Percentiles rank a stretch among this genome's conserved stretches.
Evolutionary conservation across 495 filamentous ascomycete species (phyloP).

Genomic region (Penicillium desertorum): DNA sequence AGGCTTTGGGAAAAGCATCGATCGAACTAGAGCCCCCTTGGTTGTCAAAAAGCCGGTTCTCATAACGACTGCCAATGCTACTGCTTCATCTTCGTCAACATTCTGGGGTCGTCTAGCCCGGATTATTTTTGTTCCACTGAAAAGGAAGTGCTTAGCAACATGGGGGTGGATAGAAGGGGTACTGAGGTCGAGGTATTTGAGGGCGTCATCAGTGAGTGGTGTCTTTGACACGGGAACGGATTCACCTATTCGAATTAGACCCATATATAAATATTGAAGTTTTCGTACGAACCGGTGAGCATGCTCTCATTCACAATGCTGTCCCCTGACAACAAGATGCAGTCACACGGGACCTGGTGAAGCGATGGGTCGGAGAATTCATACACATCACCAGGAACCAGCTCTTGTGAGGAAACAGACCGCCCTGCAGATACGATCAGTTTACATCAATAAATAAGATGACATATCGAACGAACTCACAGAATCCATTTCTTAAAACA

Average conservation of each 20-base stretch:
- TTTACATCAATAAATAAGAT: background rate
- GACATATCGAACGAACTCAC: constrained; percentile 50
- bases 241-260: constrained; percentile 61
- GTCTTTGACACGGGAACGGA: constrained; percentile 95
- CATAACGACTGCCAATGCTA: constrained; percentile 86
- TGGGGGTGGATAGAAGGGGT: constrained; percentile 76
- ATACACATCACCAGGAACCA: constrained; percentile 96
- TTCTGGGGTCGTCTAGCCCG: constrained; percentile 85
- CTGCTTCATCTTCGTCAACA: constrained; percentile 80
- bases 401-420: constrained; percentile 77
- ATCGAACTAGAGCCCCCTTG: constrained; percentile 92
- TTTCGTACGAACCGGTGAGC: constrained; percentile 70
- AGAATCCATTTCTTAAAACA: constrained; percentile 91
- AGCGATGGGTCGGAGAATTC: constrained; percentile 96
- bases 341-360: constrained; percentile 90
- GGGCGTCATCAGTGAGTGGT: constrained; percentile 78
- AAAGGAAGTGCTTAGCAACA: constrained; percentile 84
- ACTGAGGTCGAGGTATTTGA: constrained; percentile 68
- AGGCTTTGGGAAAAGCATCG: constrained; percentile 98
- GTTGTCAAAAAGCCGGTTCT: constrained; percentile 97
- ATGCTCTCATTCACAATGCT: constrained; percentile 99
- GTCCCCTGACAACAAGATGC: constrained; percentile 86
- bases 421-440: constrained; percentile 58
- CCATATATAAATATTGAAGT: background rate
- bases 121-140: constrained; percentile 93